Percentiles rank a stretch among this genome's conserved stretches.
Conservation (phyloP, 1,284 basidiomycete genomes). For the Gomphus sp. region DNA sequence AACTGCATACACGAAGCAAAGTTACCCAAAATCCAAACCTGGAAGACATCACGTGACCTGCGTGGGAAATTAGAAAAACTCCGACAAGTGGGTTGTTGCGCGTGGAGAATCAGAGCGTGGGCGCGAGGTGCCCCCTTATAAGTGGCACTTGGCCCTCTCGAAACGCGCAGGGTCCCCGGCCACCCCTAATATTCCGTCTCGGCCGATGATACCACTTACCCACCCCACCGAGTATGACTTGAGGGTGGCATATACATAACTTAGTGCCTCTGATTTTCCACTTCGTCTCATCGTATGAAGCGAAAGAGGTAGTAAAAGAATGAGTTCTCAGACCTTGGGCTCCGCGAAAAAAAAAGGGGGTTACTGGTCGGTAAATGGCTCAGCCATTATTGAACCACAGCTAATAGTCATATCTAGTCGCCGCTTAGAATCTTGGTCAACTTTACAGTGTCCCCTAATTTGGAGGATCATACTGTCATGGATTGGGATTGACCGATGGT, state of each 20-base stretch:
- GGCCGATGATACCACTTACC: background rate
- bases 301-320: background rate
- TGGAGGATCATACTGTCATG: no score
- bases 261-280: background rate
- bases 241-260: background rate
- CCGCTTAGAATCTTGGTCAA: no score
- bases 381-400: no score
- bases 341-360: background rate
- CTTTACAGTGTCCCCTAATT: no score
- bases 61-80: constrained; percentile 8
- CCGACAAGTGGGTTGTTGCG: constrained; percentile 7
- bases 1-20: background rate
- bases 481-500: no score
- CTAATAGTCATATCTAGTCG: no score
- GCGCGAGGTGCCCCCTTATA: constrained; percentile 11
- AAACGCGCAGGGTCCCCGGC: constrained; percentile 2
- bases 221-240: background rate
- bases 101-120: constrained; percentile 10
- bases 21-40: constrained; percentile 1
- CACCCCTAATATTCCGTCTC: background rate
- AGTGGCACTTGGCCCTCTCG: constrained; percentile 7
- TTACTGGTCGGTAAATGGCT: background rate
- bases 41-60: constrained; percentile 12
- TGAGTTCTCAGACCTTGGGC: background rate
- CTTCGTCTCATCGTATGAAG: background rate